Evolutionary conservation across 371 early-diverging fungal genomes (phyloP), one percentile per base, ranked within the genome.

Genomic region (Saksenaea vasiformis): DNA sequence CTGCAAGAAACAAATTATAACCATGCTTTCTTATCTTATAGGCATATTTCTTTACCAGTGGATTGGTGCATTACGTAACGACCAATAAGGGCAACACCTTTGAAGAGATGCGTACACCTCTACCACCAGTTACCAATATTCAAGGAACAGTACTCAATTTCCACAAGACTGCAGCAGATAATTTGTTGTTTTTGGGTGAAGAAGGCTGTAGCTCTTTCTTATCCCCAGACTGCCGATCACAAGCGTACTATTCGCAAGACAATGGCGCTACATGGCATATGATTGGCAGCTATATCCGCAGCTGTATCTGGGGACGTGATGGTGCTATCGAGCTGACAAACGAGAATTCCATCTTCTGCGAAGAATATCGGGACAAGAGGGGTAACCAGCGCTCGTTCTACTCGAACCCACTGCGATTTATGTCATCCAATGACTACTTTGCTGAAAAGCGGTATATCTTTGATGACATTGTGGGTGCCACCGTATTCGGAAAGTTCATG

Each of bases 401-500:
- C 58, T 60, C 78, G 62, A 73, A 81, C 68, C 80, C 79, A 27
- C 61, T 86, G 53, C 72, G 77, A 58, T 70, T 92, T 31, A 68
- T 87, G 15, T 80, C 83, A 27, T 83, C 87, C 31, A 77, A 74
- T 22, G 71, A 88, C 66, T 85, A 78, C 44, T 91, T 89, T 69
- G 73, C 71, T 35, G 67, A 75, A n/a, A 71, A 72, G 54, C 69
- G 75, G 5, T 73, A 79, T 1, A 43, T 92, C 39, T 83, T 91
- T 62, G 78, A 88, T 1, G 77, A 81, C 60, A 85, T 91, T 31
- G 84, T 87, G 3, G 95, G 93, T 37, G 91, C 86, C 56, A 91
- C 92, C 3, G 81, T 91, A 5, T 87, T 90, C 66, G 90, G 91
- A 17, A 87, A 91, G 51, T 97, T 85, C 72, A 83, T 98, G 83